Evolutionary conservation across 495 filamentous ascomycete species (phyloP), one percentile per base, ranked within the genome.

Genomic region (Aspergillus taichungensis): DNA sequence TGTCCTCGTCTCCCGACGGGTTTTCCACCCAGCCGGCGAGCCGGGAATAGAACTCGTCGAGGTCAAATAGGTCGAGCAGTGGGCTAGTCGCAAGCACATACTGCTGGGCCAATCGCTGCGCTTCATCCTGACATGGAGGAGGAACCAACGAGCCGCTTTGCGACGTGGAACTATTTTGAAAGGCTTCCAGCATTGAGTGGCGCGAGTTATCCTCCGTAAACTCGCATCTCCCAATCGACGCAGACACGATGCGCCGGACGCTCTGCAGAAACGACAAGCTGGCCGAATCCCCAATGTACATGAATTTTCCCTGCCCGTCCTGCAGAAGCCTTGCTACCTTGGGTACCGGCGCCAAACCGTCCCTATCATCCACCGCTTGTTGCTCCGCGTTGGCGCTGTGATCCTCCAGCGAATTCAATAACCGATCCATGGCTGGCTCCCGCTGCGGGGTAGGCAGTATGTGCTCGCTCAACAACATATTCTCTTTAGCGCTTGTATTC

Each of bases 211-310:
- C 84, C 37, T 76, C 66, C 7, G 83, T 87, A 44, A 88, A 87
- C 5, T 74, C 68, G 7, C 80, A 84, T 3, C 74, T 55, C 5
- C 84, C 83, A 14, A 78, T 76, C 10, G 77, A 77, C 37, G 72
- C 80, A 32, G 78, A 78, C 9, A 88, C 81, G 45, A 87, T 82
- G 52, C 84, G 80, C 30, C 83, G 80, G 34, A 87, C 75, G 45
- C 83, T 71, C 51, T 86, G 82, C 35, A 88, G 56, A 51, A 83
- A 85, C 2, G 84, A 84, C 39, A 87, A 64, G 35, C 79, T 82
- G 1, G 83, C 83, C 0, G 83, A 82, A 52, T 88, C 83, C 27
- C 84, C 84, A 46, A 88, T 74, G 51, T 87, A 88, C 61, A 75
- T 75, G 44, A 78, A 76, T 45, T 71, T 71, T 8, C 67, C 69